Evolutionary conservation across 306 rosid genomes (phyloP).

Genomic region (Fagus crenata): DNA sequence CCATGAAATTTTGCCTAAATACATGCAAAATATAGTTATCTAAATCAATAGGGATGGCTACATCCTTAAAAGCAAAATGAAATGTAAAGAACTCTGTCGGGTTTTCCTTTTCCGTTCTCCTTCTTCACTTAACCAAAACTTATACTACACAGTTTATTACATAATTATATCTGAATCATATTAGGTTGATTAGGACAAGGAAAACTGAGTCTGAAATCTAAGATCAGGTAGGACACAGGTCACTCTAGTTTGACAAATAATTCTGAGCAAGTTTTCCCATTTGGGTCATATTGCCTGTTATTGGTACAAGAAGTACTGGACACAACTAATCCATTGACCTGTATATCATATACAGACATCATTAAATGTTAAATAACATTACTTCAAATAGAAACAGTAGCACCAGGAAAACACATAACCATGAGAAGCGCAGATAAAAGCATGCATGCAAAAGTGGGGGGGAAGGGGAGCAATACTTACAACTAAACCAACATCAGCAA

Average conservation of each 20-base stretch:
- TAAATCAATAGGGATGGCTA: neutral
- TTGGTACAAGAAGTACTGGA: neutral
- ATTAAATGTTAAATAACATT: neutral
- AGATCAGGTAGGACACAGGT: neutral
- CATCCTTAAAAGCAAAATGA: neutral
- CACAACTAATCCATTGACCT: neutral
- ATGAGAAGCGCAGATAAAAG: neutral
- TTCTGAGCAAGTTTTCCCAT: neutral
- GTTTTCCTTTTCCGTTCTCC: neutral
- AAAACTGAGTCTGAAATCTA: neutral
- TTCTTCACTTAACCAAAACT: neutral
- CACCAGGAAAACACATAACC: neutral
- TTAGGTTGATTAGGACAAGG: neutral
- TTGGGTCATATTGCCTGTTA: neutral
- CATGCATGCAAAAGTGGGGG: conserved; percentile 12
- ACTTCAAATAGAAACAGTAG: neutral
- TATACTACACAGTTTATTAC: neutral
- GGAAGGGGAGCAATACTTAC: conserved; percentile 37
- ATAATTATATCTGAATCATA: neutral
- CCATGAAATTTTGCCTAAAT: neutral
- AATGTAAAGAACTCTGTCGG: neutral
- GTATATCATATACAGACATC: neutral
- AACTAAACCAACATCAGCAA: conserved; percentile 89
- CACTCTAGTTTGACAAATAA: neutral
- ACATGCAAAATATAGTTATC: neutral